Percentiles rank a stretch among this genome's conserved stretches.
Evolutionary conservation across 2,329 filamentous ascomycete species (phyloP).

Genomic region (Harringtonia lauricola): DNA sequence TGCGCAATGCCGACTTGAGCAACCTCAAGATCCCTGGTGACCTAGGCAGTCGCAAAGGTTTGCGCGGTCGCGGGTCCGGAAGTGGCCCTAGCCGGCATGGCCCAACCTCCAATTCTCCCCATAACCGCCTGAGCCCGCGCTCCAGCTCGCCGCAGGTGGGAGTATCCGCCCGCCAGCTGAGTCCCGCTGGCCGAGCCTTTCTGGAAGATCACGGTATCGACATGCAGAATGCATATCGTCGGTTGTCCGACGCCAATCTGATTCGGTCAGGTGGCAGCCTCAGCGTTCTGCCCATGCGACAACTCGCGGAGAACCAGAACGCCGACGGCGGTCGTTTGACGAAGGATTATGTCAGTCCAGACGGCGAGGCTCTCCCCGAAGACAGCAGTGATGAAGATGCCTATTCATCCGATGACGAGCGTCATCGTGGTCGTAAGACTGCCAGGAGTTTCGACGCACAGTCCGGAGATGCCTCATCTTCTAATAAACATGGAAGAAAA

Average conservation of each 20-base stretch:
- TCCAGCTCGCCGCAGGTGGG: constrained; percentile 33
- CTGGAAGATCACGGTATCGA: constrained; percentile 53
- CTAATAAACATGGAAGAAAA: constrained; percentile 23
- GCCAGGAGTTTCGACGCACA: constrained; percentile 35
- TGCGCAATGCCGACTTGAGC: constrained; percentile 39
- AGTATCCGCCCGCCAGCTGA: constrained; percentile 21
- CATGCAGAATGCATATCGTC: constrained; percentile 57
- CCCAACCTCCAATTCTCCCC: constrained; percentile 43
- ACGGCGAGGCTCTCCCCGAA: constrained; percentile 53
- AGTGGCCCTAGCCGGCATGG: constrained; percentile 14
- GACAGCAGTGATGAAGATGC: constrained; percentile 56
- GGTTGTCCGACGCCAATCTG: constrained; percentile 61
- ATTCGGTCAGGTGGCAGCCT: constrained; percentile 52
- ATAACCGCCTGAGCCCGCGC: constrained; percentile 35
- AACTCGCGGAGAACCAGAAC: constrained; percentile 26
- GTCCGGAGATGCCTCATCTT: constrained; percentile 24
- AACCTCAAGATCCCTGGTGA: constrained; percentile 37
- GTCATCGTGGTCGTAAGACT: constrained; percentile 42
- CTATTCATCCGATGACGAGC: constrained; percentile 39
- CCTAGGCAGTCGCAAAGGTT: neutral
- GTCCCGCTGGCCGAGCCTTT: constrained; percentile 27
- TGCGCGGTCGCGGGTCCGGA: constrained; percentile 30
- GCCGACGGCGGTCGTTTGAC: constrained; percentile 42
- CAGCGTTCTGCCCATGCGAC: constrained; percentile 46
- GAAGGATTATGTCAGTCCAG: constrained; percentile 56